These are phyloP conservation scores for Peronospora belbahrii DNA, from an alignment of 352 stramenopile species.

Conservation along the genomic window DNA sequence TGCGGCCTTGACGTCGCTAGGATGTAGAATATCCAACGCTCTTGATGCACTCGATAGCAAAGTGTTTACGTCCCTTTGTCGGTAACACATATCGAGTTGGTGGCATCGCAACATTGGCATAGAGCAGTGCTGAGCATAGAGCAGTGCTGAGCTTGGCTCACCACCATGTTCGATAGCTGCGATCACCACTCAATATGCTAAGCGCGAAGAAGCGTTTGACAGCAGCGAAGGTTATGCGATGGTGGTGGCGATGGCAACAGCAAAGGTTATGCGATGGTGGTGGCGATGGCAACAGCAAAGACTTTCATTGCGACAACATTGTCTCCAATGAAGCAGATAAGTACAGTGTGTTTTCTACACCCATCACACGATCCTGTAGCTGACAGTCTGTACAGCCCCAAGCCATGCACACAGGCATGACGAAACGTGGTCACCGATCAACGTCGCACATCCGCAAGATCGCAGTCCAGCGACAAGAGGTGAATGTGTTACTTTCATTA, in stretches of 20 bases:
- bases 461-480: too few relatives aligned
- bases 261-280: not conserved
- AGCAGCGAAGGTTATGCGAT: slow-evolving; percentile 1
- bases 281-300: not conserved
- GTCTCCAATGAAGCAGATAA: too few relatives aligned
- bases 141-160: slow-evolving; percentile 32
- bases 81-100: not conserved
- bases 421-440: too few relatives aligned
- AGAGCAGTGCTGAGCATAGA: too few relatives aligned
- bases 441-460: too few relatives aligned
- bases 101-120: slow-evolving; percentile 8
- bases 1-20: slow-evolving; percentile 1
- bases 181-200: slow-evolving; percentile 6
- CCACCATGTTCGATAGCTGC: slow-evolving; percentile 12
- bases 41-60: not conserved
- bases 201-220: not conserved
- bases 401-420: too few relatives aligned
- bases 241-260: not conserved
- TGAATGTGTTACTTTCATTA: too few relatives aligned
- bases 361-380: too few relatives aligned
- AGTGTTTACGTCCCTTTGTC: not conserved
- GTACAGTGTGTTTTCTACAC: too few relatives aligned
- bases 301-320: not conserved
- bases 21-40: not conserved
- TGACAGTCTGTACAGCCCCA: too few relatives aligned